A percentile compares a stretch with the other conserved stretches of the same genome.
Conservation (phyloP, 148 eudicot species). For the Fagopyrum esculentum region DNA sequence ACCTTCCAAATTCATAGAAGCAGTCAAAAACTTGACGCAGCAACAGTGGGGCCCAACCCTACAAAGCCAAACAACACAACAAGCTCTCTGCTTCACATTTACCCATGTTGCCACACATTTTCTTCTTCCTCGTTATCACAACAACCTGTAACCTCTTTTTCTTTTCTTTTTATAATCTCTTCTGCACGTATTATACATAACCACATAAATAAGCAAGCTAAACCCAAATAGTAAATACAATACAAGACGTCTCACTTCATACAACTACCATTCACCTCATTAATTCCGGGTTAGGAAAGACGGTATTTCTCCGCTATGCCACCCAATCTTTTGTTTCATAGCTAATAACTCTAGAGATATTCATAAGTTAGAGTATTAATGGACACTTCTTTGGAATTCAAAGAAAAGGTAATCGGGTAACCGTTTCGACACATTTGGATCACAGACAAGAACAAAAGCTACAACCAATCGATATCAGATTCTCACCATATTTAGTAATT, state of each 20-base stretch:
- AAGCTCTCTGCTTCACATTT: conserved; percentile 7
- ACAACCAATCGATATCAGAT: background rate
- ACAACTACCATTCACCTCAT: background rate
- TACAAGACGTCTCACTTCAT: conserved; percentile 2
- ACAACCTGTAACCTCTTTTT: background rate
- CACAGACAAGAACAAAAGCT: background rate
- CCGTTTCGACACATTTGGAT: background rate
- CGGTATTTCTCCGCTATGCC: background rate
- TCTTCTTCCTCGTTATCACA: no score
- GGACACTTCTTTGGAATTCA: background rate
- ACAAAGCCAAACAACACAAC: conserved; percentile 1
- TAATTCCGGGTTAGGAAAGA: background rate
- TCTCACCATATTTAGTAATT: background rate
- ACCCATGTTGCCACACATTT: background rate
- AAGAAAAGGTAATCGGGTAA: background rate
- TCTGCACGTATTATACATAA: background rate
- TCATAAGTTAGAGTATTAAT: no score
- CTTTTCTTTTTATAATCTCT: background rate
- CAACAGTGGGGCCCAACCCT: background rate
- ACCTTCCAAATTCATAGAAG: background rate
- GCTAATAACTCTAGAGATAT: background rate
- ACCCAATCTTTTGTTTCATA: background rate
- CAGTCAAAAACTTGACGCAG: background rate
- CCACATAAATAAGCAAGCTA: background rate
- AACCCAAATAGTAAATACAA: conserved; percentile 4